phyloP scores from a whole-genome alignment of 768 basidiomycete species.

The Tylopilus felleus region DNA sequence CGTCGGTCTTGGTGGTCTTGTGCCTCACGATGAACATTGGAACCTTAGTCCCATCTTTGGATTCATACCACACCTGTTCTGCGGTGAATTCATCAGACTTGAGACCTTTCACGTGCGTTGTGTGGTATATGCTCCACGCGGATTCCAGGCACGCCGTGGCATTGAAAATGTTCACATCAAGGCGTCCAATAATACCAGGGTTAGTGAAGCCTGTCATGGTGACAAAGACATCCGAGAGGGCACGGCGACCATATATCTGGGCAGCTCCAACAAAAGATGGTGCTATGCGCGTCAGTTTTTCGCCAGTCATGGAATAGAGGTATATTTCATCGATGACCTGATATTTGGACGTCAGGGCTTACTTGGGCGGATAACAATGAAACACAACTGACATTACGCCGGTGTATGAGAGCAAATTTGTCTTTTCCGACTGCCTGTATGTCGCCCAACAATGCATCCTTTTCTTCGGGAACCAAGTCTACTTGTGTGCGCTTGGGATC shows the following conservation, averaged over 20 bases:
- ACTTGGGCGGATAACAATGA: neutral
- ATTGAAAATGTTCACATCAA: slow-evolving; percentile 46
- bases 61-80: slow-evolving; percentile 75
- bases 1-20: slow-evolving; percentile 65
- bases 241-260: slow-evolving; percentile 46
- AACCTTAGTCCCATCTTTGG: slow-evolving; percentile 75
- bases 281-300: slow-evolving; percentile 52
- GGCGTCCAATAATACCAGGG: slow-evolving; percentile 62
- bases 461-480: slow-evolving; percentile 69
- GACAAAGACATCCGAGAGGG: slow-evolving; percentile 61
- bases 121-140: slow-evolving; percentile 57
- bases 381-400: slow-evolving; percentile 56
- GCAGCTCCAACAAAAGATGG: slow-evolving; percentile 67
- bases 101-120: slow-evolving; percentile 57
- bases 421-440: slow-evolving; percentile 48
- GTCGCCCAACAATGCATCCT: slow-evolving; percentile 56
- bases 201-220: slow-evolving; percentile 66
- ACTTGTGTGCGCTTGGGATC: slow-evolving; percentile 44
- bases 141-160: slow-evolving; percentile 35
- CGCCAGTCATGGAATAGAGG: slow-evolving; percentile 57
- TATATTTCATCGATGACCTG: slow-evolving; percentile 79
- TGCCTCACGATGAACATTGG: slow-evolving; percentile 87
- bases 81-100: slow-evolving; percentile 65
- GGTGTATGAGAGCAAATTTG: slow-evolving; percentile 60
- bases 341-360: slow-evolving; percentile 5